Percentiles rank a stretch among this genome's conserved stretches.
Conservation (phyloP, 345 rosid genomes). For the rapeseed (Brassica napus) region DNA sequence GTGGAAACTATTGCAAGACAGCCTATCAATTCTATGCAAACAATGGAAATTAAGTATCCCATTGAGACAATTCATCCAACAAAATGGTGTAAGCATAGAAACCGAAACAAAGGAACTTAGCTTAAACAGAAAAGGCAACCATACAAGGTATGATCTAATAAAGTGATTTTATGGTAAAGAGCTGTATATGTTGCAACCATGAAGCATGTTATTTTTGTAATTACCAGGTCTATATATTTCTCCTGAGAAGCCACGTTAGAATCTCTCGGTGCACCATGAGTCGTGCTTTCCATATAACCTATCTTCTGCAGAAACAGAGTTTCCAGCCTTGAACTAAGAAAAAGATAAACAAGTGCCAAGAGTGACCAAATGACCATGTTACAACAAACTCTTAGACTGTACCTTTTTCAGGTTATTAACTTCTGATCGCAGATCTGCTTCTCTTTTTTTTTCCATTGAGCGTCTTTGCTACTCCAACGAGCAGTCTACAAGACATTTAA, state of each 20-base stretch:
- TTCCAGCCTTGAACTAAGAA: no score
- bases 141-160: no score
- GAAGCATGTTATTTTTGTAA: conserved; percentile 3
- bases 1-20: no score
- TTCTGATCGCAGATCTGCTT: conserved; percentile 49
- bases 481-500: conserved; percentile 41
- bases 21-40: no score
- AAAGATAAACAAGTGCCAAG: no score
- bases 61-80: no score
- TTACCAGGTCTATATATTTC: conserved; percentile 20
- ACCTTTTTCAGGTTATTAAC: conserved; percentile 56
- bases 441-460: conserved; percentile 52
- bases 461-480: conserved; percentile 49
- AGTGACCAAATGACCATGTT: not conserved
- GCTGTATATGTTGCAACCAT: not conserved
- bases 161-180: no score
- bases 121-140: no score
- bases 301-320: conserved; percentile 22
- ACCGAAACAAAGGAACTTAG: no score
- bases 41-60: no score
- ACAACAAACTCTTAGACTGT: conserved; percentile 15
- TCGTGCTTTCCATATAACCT: conserved; percentile 17
- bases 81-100: no score
- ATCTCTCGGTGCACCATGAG: not conserved
- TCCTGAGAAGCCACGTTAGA: conserved; percentile 14